phyloP scores from a whole-genome alignment of 805 yeast species.

The Nakazawaea sp. region DNA sequence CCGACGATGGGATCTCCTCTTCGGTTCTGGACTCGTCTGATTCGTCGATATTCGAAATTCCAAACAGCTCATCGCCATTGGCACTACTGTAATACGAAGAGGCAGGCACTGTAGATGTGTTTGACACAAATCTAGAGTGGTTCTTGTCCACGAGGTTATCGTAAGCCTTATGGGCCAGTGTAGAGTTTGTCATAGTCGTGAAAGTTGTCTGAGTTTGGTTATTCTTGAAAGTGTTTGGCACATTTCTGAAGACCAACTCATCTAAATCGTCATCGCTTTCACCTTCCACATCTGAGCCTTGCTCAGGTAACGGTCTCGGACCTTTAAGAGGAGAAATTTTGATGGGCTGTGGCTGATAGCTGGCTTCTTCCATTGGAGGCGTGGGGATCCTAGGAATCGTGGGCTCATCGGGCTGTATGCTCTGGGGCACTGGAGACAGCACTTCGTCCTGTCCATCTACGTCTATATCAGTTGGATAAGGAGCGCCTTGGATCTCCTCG shows the following conservation, averaged over 20 bases:
- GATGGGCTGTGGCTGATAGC: conserved; percentile 2
- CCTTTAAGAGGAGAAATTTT: conserved; percentile 4
- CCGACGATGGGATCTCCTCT: conserved; percentile 9
- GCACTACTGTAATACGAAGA: conserved; percentile 5
- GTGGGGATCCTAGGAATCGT: conserved; percentile 9
- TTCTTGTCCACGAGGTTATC: not conserved
- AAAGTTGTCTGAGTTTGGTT: conserved; percentile 5
- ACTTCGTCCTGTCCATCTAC: not conserved
- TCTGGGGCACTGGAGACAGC: not conserved
- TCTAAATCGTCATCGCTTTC: not conserved
- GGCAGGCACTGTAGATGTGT: conserved; percentile 1
- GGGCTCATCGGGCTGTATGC: not conserved
- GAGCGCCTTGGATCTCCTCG: conserved; percentile 1
- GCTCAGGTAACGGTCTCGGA: conserved; percentile 9
- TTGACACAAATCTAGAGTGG: conserved; percentile 4
- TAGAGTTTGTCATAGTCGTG: conserved; percentile 2
- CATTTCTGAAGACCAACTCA: conserved; percentile 1
- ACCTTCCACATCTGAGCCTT: not conserved
- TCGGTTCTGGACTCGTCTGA: conserved; percentile 3
- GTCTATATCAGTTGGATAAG: conserved; percentile 3
- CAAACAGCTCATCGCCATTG: not conserved
- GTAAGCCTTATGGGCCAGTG: conserved; percentile 2
- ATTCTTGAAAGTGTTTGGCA: not conserved
- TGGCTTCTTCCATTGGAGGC: conserved; percentile 6
- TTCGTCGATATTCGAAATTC: conserved; percentile 3